A percentile compares a stretch with the other conserved stretches of the same genome.
phyloP scores from a whole-genome alignment of 1,284 basidiomycete genomes.

The Irpex lacteus region DNA sequence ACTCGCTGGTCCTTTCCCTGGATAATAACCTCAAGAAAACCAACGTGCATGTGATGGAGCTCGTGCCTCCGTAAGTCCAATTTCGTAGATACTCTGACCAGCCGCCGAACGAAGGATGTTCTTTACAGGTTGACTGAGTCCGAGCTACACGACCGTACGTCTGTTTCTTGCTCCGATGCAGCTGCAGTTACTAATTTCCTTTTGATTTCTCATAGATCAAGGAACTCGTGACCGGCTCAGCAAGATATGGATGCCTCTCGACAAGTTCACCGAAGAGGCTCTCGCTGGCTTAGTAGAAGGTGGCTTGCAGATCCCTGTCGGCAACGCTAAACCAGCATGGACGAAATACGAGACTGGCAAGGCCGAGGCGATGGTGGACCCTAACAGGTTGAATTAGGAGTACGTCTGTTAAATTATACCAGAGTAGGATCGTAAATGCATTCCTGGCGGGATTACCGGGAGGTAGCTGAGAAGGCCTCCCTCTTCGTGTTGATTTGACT shows the following conservation, averaged over 20 bases:
- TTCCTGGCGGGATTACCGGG: too few relatives aligned
- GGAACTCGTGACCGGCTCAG: conserved; percentile 47
- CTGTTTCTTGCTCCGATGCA: background rate
- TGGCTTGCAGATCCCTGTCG: conserved; percentile 37
- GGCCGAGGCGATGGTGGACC: conserved; percentile 14
- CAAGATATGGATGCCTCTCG: conserved; percentile 60
- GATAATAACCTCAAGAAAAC: conserved; percentile 45
- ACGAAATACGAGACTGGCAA: conserved; percentile 31
- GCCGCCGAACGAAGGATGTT: background rate
- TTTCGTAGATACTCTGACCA: background rate
- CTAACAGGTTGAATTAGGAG: background rate
- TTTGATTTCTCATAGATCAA: conserved; percentile 37
- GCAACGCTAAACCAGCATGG: conserved; percentile 24
- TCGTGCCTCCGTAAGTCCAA: conserved; percentile 53
- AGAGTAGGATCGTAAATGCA: too few relatives aligned
- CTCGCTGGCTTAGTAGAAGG: conserved; percentile 49
- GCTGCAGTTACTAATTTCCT: conserved; percentile 2
- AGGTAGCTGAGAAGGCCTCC: too few relatives aligned
- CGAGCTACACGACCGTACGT: conserved; percentile 59
- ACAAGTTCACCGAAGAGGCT: conserved; percentile 43
- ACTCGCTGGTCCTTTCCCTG: conserved; percentile 49
- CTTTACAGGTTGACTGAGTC: conserved; percentile 52
- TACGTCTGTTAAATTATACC: too few relatives aligned
- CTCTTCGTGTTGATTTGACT: too few relatives aligned
- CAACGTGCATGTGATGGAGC: conserved; percentile 55